Percentiles rank a stretch among this genome's conserved stretches.
phyloP scores from a whole-genome alignment of 2,329 filamentous ascomycete genomes.

The Paraconiothyrium sp. region DNA sequence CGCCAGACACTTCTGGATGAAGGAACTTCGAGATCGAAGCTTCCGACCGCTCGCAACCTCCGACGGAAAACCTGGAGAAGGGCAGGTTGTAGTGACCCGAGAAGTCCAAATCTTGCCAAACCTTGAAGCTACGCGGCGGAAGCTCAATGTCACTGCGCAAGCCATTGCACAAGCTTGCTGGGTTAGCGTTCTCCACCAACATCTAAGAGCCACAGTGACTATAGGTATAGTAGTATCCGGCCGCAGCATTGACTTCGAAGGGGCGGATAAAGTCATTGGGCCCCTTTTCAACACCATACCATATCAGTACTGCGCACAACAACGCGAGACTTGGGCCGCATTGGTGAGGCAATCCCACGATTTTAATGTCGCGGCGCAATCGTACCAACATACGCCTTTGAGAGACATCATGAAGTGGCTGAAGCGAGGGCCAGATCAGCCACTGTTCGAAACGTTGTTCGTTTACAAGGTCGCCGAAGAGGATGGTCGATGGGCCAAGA shows the following conservation, averaged over 20 bases:
- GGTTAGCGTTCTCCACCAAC: conserved; percentile 68
- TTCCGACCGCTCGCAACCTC: conserved; percentile 42
- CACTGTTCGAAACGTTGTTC: conserved; percentile 79
- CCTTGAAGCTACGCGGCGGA: conserved; percentile 59
- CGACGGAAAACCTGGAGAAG: conserved; percentile 24
- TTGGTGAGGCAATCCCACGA: conserved; percentile 73
- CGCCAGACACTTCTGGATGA: conserved; percentile 73
- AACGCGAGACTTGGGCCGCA: conserved; percentile 65
- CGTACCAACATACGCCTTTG: conserved; percentile 81
- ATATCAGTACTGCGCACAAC: conserved; percentile 63
- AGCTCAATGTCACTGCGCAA: conserved; percentile 78
- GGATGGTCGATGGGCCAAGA: conserved; percentile 30
- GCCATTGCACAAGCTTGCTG: conserved; percentile 80
- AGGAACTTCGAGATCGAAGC: conserved; percentile 58
- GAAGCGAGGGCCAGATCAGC: conserved; percentile 61
- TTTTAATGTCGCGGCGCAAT: conserved; percentile 72
- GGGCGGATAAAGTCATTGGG: conserved; percentile 74
- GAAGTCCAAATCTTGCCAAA: conserved; percentile 59
- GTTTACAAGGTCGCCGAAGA: conserved; percentile 71
- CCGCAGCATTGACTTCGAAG: conserved; percentile 73
- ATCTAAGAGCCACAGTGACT: conserved; percentile 60
- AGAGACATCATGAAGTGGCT: conserved; percentile 85
- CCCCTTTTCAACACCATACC: conserved; percentile 93
- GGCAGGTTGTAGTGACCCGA: conserved; percentile 37
- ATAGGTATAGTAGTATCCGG: conserved; percentile 84